Evolutionary conservation across 1,284 basidiomycete species (phyloP), one percentile per base, ranked within the genome.

Genomic region (Dichomitus squalens): DNA sequence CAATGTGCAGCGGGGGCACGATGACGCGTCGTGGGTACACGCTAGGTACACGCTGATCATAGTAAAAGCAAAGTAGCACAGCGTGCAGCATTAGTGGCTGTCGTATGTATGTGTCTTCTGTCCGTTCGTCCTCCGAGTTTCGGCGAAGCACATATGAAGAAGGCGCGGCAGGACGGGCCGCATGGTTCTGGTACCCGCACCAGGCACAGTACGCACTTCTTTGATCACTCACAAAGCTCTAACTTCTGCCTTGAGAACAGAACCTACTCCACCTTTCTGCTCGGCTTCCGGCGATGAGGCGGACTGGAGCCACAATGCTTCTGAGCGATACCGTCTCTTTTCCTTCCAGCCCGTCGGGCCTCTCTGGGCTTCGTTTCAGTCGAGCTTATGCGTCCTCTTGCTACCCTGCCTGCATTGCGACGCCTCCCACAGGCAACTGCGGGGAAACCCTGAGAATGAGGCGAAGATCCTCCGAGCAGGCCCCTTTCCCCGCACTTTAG

Each of bases 401-500:
- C 31, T 21, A 18, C 29, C 29, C 25, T 33, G n/a, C 29, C 27
- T 11, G 29, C 29, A n/a, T 29, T 25, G n/a, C 34, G 27, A 11
- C 25, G 1, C 38, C 21, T 49, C 31, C 18, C 33, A 44, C 29
- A 52, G 16, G 29, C 8, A 20, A 48, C 50, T 33, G 46, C 40
- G 49, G 47, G 27, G 47, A 48, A 49, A 36, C 41, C 48, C 31
- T 40, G 25, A 47, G 20, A 11, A 47, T 31, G 20, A 21, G n/a
- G 36, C 55, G 55, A 57, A 50, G 49, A 52, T 57, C 49, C 20
- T 14, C 55, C 55, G 55, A 57, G 33, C 53, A 21, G 40, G 38
- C 20, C 48, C 39, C 47, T 49, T 31, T 43, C 39, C 33, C 48
- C 40, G n/a, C 49, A 31, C n/a, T 29, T 27, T 7, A 29, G 9